A percentile compares a stretch with the other conserved stretches of the same genome.
These are phyloP conservation scores for Achaetomium macrosporum DNA, from an alignment of 2,329 filamentous ascomycete species.

Conservation along the genomic window DNA sequence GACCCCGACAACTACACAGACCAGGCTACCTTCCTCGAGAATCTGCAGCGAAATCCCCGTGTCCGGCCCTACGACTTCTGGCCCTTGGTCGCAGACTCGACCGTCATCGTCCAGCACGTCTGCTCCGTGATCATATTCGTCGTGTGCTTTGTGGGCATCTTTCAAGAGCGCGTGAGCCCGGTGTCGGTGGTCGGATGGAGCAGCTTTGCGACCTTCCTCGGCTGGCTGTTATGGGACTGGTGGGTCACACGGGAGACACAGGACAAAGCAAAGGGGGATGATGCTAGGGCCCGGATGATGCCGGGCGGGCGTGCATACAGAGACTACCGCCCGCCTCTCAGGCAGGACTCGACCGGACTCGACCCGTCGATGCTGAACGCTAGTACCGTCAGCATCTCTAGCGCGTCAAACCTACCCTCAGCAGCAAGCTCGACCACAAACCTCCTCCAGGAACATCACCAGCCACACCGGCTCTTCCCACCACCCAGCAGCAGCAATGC, in stretches of 20 bases:
- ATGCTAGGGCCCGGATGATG: constrained; percentile 33
- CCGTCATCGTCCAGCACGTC: constrained; percentile 94
- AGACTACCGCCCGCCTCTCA: constrained; percentile 20
- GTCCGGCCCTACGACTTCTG: constrained; percentile 97
- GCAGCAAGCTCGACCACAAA: constrained; percentile 45
- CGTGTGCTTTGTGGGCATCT: constrained; percentile 88
- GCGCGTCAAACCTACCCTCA: constrained; percentile 30
- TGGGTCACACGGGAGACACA: constrained; percentile 68
- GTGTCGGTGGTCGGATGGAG: constrained; percentile 84
- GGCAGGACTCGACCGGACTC: constrained; percentile 19
- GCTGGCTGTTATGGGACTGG: constrained; percentile 86
- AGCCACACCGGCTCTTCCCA: constrained; percentile 12
- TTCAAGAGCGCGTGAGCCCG: constrained; percentile 78
- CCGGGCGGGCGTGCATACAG: constrained; percentile 26
- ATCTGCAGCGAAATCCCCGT: constrained; percentile 88
- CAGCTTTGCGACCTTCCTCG: constrained; percentile 73
- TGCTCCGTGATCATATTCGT: constrained; percentile 93
- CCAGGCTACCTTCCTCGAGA: constrained; percentile 91
- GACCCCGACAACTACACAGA: constrained; percentile 99
- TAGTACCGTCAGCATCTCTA: constrained; percentile 24
- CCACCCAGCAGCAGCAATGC: constrained; percentile 24
- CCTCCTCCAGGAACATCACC: constrained; percentile 28
- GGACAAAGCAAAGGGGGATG: constrained; percentile 43
- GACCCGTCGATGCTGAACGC: constrained; percentile 14
- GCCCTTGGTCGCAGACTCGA: constrained; percentile 90